Evolutionary conservation across 1,284 basidiomycete species (phyloP).

Genomic region (Inonotus obliquus): DNA sequence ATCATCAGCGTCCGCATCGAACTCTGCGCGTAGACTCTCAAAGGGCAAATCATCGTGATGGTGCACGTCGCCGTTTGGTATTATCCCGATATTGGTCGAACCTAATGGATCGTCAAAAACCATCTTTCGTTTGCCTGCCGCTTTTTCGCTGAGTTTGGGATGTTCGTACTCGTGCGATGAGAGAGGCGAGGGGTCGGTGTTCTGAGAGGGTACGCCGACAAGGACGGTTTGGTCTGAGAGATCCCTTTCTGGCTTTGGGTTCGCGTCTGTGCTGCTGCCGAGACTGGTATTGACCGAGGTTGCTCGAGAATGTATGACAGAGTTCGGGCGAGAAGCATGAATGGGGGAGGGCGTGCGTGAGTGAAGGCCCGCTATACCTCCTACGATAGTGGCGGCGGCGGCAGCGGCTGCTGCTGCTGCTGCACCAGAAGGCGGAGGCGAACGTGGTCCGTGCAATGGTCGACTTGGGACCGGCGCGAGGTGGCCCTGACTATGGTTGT

Average conservation of each 20-base stretch:
- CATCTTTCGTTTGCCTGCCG: constrained; percentile 70
- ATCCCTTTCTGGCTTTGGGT: neutral
- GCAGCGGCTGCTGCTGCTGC: constrained; percentile 53
- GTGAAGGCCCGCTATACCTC: constrained; percentile 16
- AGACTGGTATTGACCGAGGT: neutral
- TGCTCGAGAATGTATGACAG: constrained; percentile 6
- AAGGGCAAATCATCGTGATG: constrained; percentile 34
- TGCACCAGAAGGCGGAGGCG: constrained; percentile 38
- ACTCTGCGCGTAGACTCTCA: constrained; percentile 33
- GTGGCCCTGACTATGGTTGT: constrained; percentile 27
- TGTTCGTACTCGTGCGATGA: constrained; percentile 32
- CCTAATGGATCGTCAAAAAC: constrained; percentile 35
- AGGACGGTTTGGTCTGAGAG: neutral
- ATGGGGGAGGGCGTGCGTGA: constrained; percentile 15
- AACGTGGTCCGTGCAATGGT: constrained; percentile 64
- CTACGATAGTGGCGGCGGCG: constrained; percentile 29
- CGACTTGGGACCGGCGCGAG: constrained; percentile 57
- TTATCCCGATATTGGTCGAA: neutral
- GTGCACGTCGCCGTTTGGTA: constrained; percentile 12
- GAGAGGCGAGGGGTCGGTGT: constrained; percentile 15
- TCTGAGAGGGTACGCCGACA: neutral
- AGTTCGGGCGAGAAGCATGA: constrained; percentile 4
- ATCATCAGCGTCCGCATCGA: constrained; percentile 29
- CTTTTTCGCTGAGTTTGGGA: constrained; percentile 69
- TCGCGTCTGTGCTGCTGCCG: neutral